These are phyloP conservation scores for Musa itinerans DNA, from an alignment of 176 grass and related monocot species.

Conservation along the genomic window DNA sequence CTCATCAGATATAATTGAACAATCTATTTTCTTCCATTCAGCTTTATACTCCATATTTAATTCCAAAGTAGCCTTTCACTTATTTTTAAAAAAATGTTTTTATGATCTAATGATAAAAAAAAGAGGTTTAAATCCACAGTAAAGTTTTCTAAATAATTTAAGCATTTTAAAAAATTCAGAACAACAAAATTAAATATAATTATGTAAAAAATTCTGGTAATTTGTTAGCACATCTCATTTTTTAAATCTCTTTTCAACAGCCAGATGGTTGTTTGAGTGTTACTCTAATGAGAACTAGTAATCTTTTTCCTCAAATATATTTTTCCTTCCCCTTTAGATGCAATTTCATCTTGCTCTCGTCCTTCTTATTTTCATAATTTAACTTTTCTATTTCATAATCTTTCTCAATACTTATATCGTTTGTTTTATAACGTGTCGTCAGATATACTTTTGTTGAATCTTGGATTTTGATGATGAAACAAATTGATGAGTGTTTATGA, in stretches of 20 bases:
- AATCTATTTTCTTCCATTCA: neutral
- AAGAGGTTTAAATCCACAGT: neutral
- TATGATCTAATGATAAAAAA: neutral
- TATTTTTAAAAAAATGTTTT: neutral
- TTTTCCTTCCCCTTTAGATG: no score
- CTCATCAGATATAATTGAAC: neutral
- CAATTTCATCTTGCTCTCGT: no score
- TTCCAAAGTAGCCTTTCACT: neutral
- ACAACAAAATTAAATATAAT: neutral
- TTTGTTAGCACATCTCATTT: neutral
- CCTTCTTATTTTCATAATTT: no score
- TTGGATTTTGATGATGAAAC: no score
- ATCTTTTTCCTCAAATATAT: no score
- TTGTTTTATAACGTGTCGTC: no score
- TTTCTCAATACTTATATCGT: no score
- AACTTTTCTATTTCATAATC: no score
- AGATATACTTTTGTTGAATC: no score
- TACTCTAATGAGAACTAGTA: no score
- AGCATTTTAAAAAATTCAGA: neutral
- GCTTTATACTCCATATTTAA: neutral
- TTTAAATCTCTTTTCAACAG: neutral
- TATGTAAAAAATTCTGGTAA: neutral
- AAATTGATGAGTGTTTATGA: no score
- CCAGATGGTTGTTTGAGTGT: neutral
- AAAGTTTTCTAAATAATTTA: neutral